A percentile compares a stretch with the other conserved stretches of the same genome.
These are phyloP conservation scores for Ananas comosus DNA, from an alignment of 176 grass and related monocot genomes.

Conservation along the genomic window DNA sequence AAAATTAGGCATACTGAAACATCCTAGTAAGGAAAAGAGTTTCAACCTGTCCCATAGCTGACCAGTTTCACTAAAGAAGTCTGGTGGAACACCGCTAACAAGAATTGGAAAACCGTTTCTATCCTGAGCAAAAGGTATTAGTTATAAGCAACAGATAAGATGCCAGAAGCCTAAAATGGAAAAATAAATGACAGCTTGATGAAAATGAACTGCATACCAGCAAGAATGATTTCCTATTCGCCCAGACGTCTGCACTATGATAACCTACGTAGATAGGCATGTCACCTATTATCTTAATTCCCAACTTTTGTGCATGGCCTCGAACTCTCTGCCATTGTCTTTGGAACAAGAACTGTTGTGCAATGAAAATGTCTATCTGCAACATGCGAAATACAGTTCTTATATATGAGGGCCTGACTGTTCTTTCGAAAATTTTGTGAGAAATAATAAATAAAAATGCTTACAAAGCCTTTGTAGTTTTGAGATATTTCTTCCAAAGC, in stretches of 20 bases:
- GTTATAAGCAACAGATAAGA: conserved; percentile 4
- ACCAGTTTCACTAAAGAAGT: conserved; percentile 90
- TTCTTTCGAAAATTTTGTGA: conserved; percentile 14
- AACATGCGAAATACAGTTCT: conserved; percentile 1
- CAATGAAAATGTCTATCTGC: conserved; percentile 90
- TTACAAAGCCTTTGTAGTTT: conserved; percentile 76
- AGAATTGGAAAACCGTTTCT: conserved; percentile 82
- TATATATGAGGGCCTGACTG: conserved; percentile 3
- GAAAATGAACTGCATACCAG: conserved; percentile 44
- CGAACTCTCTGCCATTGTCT: conserved; percentile 81
- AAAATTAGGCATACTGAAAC: neutral
- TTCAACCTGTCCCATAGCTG: conserved; percentile 86
- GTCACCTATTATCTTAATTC: conserved; percentile 91
- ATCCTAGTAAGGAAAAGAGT: conserved; percentile 2
- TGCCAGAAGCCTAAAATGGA: conserved; percentile 14
- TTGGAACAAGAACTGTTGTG: conserved; percentile 91
- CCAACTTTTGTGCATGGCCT: conserved; percentile 58
- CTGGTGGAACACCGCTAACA: conserved; percentile 94
- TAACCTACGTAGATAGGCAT: conserved; percentile 99
- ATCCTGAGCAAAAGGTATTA: conserved; percentile 46
- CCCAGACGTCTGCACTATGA: conserved; percentile 98
- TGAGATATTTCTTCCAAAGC: conserved; percentile 71
- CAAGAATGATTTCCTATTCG: conserved; percentile 90
- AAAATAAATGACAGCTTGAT: conserved; percentile 2
- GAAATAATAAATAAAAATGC: conserved; percentile 3